These are phyloP conservation scores for Lactifluus pinguis DNA, from an alignment of 768 basidiomycete genomes.

Conservation along the genomic window DNA sequence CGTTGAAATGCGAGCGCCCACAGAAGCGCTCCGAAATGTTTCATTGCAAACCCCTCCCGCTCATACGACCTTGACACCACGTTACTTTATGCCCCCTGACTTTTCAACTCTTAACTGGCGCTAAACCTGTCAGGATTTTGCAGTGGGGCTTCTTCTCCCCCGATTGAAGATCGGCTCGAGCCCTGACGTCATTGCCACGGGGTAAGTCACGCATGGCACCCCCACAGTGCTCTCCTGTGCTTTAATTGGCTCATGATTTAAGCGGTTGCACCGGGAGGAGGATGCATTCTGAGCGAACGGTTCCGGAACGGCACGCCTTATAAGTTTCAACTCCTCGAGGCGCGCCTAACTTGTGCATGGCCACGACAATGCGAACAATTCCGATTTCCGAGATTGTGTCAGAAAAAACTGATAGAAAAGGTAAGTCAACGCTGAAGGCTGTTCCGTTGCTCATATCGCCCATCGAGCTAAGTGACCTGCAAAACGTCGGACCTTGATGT, in stretches of 20 bases:
- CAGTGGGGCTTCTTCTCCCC: slow-evolving; percentile 2
- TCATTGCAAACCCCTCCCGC: background rate
- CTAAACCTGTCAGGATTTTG: slow-evolving; percentile 7
- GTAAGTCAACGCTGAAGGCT: background rate
- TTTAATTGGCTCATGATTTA: background rate
- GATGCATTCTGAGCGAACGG: background rate
- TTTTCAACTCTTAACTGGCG: background rate
- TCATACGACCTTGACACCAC: background rate
- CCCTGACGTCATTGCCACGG: slow-evolving; percentile 6
- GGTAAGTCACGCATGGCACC: slow-evolving; percentile 1
- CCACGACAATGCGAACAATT: background rate
- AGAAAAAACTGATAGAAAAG: background rate
- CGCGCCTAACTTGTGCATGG: background rate
- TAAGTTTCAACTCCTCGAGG: background rate
- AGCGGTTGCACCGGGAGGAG: background rate
- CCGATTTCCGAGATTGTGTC: background rate
- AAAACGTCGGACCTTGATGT: background rate
- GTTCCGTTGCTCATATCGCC: background rate
- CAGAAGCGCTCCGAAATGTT: background rate
- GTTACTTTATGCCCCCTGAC: background rate
- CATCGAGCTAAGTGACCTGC: background rate
- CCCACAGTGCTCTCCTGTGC: background rate
- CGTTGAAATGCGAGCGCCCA: background rate
- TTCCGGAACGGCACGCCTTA: background rate
- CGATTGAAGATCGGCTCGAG: background rate